phyloP scores from a whole-genome alignment of 2,329 filamentous ascomycete genomes.

The Paraphoma sp. region DNA sequence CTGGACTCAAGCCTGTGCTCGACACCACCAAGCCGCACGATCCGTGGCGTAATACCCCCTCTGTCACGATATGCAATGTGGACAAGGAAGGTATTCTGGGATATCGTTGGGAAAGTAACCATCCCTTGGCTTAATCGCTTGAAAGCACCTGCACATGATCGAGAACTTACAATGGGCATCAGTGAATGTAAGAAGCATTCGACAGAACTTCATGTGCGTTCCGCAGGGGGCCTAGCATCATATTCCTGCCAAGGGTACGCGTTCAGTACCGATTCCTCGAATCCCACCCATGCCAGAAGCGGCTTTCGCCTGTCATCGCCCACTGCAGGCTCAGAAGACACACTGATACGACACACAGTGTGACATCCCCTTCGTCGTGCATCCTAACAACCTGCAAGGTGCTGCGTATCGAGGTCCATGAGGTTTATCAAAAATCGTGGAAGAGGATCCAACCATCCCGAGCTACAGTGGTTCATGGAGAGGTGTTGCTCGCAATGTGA shows the following conservation, averaged over 20 bases:
- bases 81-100: too few relatives aligned
- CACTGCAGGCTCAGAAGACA: not conserved
- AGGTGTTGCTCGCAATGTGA: slow-evolving; percentile 23
- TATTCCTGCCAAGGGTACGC: slow-evolving; percentile 13
- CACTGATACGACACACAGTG: slow-evolving; percentile 2
- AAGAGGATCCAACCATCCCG: not conserved
- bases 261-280: slow-evolving; percentile 13
- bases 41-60: too few relatives aligned
- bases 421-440: not conserved
- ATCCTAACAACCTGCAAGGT: not conserved
- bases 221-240: slow-evolving; percentile 4
- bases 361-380: slow-evolving; percentile 4
- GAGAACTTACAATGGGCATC: too few relatives aligned
- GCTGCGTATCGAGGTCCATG: not conserved
- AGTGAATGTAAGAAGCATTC: too few relatives aligned
- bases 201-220: not conserved
- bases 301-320: slow-evolving; percentile 10
- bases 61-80: too few relatives aligned
- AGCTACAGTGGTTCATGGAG: slow-evolving; percentile 10
- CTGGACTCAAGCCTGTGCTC: slow-evolving; percentile 21
- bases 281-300: slow-evolving; percentile 11
- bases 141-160: too few relatives aligned
- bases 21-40: not conserved
- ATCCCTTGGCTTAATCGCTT: too few relatives aligned
- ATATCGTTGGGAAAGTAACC: too few relatives aligned